Evolutionary conservation across 495 filamentous ascomycete genomes (phyloP), one percentile per base, ranked within the genome.

Genomic region (Physcia stellaris): DNA sequence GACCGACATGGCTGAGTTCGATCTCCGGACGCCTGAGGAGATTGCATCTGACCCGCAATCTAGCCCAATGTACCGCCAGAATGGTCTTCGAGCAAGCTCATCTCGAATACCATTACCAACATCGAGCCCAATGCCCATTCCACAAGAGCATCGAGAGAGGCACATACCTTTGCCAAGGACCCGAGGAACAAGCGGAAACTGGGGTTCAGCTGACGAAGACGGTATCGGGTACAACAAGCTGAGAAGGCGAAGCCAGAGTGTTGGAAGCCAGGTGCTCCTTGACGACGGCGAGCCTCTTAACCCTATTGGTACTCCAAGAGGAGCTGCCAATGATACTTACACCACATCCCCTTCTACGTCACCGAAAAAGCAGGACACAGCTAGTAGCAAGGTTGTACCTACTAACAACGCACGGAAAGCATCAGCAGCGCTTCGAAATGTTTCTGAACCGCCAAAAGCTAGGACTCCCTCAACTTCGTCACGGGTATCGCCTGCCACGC

Each of bases 61-160:
- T 5, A 49, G 57, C 20, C 54, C 49, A 32, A 48, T 66, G 24
- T 65, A 70, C 37, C 59, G 51, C 26, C 57, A 67, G 45, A 60
- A 59, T 7, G 56, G 55, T 24, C 45, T 64, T 6, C 57, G 64
- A 13, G 66, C 67, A 45, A 66, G 63, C 49, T 64, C 65, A 1
- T 95, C 87, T 20, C 71, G 82, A 18, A 95, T 98, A 46, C 90
- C 90, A 0, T 66, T 96, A 28, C 73, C 80, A 9, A 84, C 80
- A 44, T 56, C 69, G 9, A 93, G 83, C 48, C 79, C 81, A 1
- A 68, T 75, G 19, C 84, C 84, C n/a, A 73, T 87, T 39, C 74
- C 82, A 2, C 56, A 70, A 24, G 67, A 77, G 40, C 69, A 74
- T 41, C 61, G 81, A 21, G 85, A 86, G 31, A 74, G 85, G 42